Evolutionary conservation across 495 filamentous ascomycete species (phyloP).

Genomic region (Penicillium verhagenii): DNA sequence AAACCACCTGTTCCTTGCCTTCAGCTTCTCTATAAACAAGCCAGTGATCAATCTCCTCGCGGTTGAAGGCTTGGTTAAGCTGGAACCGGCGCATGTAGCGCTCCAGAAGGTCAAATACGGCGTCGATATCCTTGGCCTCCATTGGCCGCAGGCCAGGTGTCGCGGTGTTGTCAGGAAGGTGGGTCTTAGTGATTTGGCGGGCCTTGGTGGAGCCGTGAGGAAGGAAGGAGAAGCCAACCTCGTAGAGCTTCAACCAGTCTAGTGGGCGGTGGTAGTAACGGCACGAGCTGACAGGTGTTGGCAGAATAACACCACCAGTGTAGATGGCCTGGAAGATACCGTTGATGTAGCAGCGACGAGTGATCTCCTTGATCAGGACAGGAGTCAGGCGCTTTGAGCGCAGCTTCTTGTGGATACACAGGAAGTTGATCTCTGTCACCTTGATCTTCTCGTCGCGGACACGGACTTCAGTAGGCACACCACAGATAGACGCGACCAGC

Average conservation of each 20-base stretch:
- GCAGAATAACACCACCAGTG: conserved; percentile 86
- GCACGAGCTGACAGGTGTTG: conserved; percentile 86
- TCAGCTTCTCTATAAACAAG: conserved; percentile 62
- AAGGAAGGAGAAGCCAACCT: conserved; percentile 84
- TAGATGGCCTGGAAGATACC: conserved; percentile 93
- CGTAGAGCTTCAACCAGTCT: conserved; percentile 93
- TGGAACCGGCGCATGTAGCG: conserved; percentile 78
- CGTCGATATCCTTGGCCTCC: conserved; percentile 77
- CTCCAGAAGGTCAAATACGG: conserved; percentile 69
- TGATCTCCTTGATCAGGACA: conserved; percentile 95
- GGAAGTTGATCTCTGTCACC: conserved; percentile 93
- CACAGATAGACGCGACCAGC: conserved; percentile 92
- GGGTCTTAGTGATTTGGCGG: conserved; percentile 76
- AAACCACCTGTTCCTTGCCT: conserved; percentile 76
- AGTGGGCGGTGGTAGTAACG: conserved; percentile 91
- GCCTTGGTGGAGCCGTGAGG: conserved; percentile 77
- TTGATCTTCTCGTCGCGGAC: conserved; percentile 73
- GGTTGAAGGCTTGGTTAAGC: conserved; percentile 76
- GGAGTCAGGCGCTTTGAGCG: conserved; percentile 88
- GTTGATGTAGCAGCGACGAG: conserved; percentile 77
- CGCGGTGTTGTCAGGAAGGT: conserved; percentile 66
- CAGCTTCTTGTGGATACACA: conserved; percentile 96
- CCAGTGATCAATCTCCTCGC: conserved; percentile 85
- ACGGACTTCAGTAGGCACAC: conserved; percentile 77
- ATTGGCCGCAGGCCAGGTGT: conserved; percentile 75